Base-by-base conservation (phyloP, 2,329 filamentous ascomycete genomes). In the Pseudocercospora pini-densiflorae region DNA sequence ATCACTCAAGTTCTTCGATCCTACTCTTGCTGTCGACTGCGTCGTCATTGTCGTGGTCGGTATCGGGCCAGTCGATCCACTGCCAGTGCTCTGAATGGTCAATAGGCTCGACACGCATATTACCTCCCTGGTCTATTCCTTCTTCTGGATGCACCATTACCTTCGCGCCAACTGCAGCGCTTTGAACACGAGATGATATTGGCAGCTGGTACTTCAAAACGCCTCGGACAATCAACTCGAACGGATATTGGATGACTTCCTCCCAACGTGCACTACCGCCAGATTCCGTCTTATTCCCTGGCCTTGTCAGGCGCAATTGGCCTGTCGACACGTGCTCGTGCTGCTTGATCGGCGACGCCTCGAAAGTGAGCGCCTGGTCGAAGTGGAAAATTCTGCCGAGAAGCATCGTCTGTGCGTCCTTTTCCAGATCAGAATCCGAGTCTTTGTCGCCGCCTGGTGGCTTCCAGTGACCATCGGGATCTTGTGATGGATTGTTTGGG, bases 221-320 rank as follows among this genome's bases (percentile, higher is more conserved):
- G 23, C 95, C 95, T 73, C 95, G 90, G 49, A 99, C 87, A 67
- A 98, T 94, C 58, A 99, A 85, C 72, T 97, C 93, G 73, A 98
- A 99, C 53, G 94, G 92, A 78, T 97, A 92, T 70, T 96, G 88
- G 59, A 97, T 84, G 55, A 98, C 94, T 66, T 89, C 87, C 77
- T 97, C 93, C 95, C 95, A 99, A 12, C 94, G 88, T 75, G 91
- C 89, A 1, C 90, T 90, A 8, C 94, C 95, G 47, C 92, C 91
- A 51, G 87, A 83, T 75, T 93, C 89, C 0, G 95, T 98, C 73
- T 89, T 89, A 78, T 98, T 99, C 3, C 94, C 94, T 0, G 95
- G 95, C 63, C 90, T 89, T 27, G 85, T 82, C 3, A 99, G 86
- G 45, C 94, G 91, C 71, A 99, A 88, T 75, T 95, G 92, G 31